Evolutionary conservation across 805 yeast genomes (phyloP).

Genomic region (Myxozyma mucilagina): DNA sequence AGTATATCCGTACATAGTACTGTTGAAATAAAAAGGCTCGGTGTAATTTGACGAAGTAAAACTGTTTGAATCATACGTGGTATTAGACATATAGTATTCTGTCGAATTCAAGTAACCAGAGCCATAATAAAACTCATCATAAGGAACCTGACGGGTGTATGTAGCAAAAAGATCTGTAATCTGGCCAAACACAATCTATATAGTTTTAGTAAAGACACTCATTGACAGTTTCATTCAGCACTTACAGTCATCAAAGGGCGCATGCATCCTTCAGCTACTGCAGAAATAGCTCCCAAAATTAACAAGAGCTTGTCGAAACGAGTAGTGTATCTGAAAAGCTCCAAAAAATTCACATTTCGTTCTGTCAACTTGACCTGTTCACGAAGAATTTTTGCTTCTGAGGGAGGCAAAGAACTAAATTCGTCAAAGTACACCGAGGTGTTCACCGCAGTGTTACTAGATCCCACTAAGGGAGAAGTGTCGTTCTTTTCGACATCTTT

Average conservation of each 20-base stretch:
- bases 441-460: neutral
- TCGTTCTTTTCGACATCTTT: constrained; percentile 1
- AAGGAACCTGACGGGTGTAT: constrained; percentile 31
- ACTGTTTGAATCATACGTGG: constrained; percentile 12
- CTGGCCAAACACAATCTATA: constrained; percentile 45
- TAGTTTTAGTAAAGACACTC: neutral
- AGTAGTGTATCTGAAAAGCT: constrained; percentile 42
- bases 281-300: constrained; percentile 37
- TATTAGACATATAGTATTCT: constrained; percentile 32
- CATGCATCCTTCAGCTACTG: constrained; percentile 45
- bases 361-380: constrained; percentile 37
- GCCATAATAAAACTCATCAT: constrained; percentile 40
- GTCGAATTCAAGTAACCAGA: constrained; percentile 40
- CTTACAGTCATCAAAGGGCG: constrained; percentile 39
- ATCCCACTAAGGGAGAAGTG: constrained; percentile 12
- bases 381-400: constrained; percentile 41
- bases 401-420: constrained; percentile 34
- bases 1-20: constrained; percentile 6
- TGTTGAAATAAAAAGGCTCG: neutral
- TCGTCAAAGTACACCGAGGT: constrained; percentile 17
- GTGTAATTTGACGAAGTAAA: constrained; percentile 3
- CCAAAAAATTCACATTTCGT: constrained; percentile 34
- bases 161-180: constrained; percentile 42
- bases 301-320: constrained; percentile 37
- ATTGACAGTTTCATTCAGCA: neutral